Evolutionary conservation across 2,329 filamentous ascomycete species (phyloP).

Genomic region (Saccharata proteae): DNA sequence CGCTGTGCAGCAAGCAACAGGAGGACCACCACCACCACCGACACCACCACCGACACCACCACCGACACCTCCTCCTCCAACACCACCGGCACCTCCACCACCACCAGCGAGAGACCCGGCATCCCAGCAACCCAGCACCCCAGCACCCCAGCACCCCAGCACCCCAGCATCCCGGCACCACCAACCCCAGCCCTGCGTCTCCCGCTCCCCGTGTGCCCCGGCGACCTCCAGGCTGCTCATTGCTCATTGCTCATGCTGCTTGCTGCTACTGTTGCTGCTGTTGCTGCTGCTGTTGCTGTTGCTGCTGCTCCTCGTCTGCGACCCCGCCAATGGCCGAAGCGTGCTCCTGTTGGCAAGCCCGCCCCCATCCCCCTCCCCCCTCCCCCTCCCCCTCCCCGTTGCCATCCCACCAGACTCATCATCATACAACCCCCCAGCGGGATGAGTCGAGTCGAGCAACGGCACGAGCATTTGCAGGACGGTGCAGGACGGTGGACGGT

Average conservation of each 20-base stretch:
- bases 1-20: no score
- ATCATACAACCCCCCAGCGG: no score
- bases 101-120: background rate
- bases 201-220: background rate
- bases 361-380: background rate
- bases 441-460: no score
- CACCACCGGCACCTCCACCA: background rate
- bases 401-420: no score
- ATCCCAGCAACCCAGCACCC: background rate
- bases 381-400: no score
- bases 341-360: background rate
- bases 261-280: no score
- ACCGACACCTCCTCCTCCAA: background rate
- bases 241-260: no score
- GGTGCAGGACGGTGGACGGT: no score
- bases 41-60: no score
- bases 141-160: background rate
- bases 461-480: no score
- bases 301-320: background rate
- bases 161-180: background rate
- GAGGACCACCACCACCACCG: no score
- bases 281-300: no score
- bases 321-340: background rate
- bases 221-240: background rate
- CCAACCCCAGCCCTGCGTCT: constrained; percentile 1